Conservation (phyloP, 2,329 filamentous ascomycete species). For the Fusarium annulatum region DNA sequence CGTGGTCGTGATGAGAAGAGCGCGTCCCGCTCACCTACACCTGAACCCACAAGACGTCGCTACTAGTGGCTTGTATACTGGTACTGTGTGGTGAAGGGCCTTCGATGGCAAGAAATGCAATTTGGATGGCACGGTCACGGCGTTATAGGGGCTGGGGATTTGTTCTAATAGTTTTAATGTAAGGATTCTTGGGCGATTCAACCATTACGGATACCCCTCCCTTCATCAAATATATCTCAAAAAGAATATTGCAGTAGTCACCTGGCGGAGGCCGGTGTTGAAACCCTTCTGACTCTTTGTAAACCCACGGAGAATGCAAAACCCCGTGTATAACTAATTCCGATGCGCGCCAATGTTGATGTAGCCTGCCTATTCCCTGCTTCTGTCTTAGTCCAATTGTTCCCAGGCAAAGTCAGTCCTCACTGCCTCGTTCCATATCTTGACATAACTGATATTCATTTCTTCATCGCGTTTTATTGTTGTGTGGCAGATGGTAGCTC, state of each 20-base stretch:
- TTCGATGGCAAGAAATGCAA: slow-evolving; percentile 22
- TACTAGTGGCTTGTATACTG: slow-evolving; percentile 58
- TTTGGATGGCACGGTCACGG: slow-evolving; percentile 37
- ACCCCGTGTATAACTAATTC: slow-evolving; percentile 44
- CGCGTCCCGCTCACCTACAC: slow-evolving; percentile 83
- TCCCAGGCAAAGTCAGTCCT: slow-evolving; percentile 32
- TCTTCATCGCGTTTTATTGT: slow-evolving; percentile 41
- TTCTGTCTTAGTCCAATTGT: slow-evolving; percentile 33
- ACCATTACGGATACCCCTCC: slow-evolving; percentile 33
- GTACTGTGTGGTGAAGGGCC: slow-evolving; percentile 3
- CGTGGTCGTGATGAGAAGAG: slow-evolving; percentile 87
- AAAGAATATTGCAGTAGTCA: slow-evolving; percentile 27
- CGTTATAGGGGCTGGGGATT: slow-evolving; percentile 42
- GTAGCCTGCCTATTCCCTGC: slow-evolving; percentile 29
- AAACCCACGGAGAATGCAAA: slow-evolving; percentile 39
- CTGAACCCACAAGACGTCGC: slow-evolving; percentile 81
- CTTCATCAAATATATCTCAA: slow-evolving; percentile 29
- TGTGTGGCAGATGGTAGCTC: slow-evolving; percentile 53
- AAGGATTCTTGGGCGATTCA: slow-evolving; percentile 30
- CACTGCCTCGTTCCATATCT: slow-evolving; percentile 27
- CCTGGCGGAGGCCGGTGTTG: slow-evolving; percentile 38
- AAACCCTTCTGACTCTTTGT: slow-evolving; percentile 45
- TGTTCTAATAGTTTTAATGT: slow-evolving; percentile 35
- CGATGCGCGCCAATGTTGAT: slow-evolving; percentile 44
- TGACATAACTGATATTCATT: slow-evolving; percentile 25